These are phyloP conservation scores for Pyrenula aspistea DNA, from an alignment of 495 filamentous ascomycete genomes.

Conservation along the genomic window DNA sequence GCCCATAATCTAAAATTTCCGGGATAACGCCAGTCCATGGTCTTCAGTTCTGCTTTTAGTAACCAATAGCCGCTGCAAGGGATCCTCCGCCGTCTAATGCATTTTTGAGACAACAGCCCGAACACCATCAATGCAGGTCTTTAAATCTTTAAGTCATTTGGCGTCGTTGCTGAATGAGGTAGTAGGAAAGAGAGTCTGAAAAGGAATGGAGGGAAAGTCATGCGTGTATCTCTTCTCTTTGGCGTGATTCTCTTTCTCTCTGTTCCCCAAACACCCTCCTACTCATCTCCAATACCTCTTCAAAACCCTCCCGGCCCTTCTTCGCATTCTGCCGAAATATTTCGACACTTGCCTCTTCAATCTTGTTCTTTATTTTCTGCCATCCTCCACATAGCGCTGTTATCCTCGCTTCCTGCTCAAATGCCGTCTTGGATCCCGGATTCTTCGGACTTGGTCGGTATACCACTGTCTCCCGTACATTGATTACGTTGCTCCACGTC, in stretches of 20 bases:
- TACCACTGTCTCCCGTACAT: conserved; percentile 77
- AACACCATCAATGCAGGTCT: not conserved
- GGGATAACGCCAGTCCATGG: too few relatives aligned
- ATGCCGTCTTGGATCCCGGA: conserved; percentile 53
- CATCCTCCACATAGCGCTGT: conserved; percentile 91
- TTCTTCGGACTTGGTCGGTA: conserved; percentile 52
- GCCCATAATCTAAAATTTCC: too few relatives aligned
- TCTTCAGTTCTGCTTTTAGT: too few relatives aligned
- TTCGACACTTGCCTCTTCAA: conserved; percentile 83
- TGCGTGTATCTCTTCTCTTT: conserved; percentile 2
- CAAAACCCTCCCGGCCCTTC: conserved; percentile 84
- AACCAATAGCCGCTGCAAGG: too few relatives aligned
- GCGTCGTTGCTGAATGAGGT: not conserved
- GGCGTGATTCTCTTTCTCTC: conserved; percentile 45
- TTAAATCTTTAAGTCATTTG: not conserved
- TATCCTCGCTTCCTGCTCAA: conserved; percentile 80
- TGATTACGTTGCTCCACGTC: conserved; percentile 77
- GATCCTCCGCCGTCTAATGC: too few relatives aligned
- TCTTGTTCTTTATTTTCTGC: conserved; percentile 86
- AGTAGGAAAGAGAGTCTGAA: not conserved
- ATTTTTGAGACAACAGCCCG: too few relatives aligned
- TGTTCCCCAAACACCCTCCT: conserved; percentile 85
- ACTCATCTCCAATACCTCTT: conserved; percentile 88
- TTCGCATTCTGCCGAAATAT: conserved; percentile 83
- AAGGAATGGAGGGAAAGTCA: not conserved